A percentile compares a stretch with the other conserved stretches of the same genome.
phyloP scores from a whole-genome alignment of 306 rosid species.

The Sindora glabra region DNA sequence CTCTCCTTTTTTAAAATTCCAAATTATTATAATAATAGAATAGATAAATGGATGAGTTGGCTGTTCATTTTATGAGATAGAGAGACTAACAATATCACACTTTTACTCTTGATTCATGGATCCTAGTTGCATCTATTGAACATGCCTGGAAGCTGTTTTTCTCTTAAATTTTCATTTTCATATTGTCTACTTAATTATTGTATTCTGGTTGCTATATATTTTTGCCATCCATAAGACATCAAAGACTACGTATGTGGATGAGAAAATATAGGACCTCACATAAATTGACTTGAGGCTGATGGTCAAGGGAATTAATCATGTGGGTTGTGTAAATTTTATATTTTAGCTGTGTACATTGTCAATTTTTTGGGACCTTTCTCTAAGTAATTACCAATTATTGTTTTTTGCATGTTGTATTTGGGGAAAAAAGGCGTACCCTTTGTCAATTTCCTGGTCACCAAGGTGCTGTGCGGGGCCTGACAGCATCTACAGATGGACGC shows the following conservation, averaged over 20 bases:
- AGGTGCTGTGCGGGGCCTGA: constrained; percentile 83
- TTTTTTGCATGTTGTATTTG: constrained; percentile 7
- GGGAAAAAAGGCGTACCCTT: constrained; percentile 47
- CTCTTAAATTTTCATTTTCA: no score
- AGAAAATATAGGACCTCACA: no score
- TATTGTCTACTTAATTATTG: no score
- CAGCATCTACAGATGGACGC: constrained; percentile 70
- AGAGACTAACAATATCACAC: neutral
- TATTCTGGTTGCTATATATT: no score
- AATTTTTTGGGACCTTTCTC: neutral
- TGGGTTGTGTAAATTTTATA: neutral
- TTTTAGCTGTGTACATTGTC: neutral
- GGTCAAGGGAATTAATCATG: no score
- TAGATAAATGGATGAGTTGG: neutral
- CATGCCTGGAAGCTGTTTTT: constrained; percentile 2
- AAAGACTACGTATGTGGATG: no score
- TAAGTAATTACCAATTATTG: constrained; percentile 13
- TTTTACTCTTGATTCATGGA: neutral
- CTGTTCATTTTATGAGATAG: neutral
- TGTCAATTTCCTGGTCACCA: constrained; percentile 84
- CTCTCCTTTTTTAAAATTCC: no score
- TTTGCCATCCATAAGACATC: no score
- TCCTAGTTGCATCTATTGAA: neutral
- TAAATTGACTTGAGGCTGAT: no score
- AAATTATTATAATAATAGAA: no score